Evolutionary conservation across 257 asterid genomes (phyloP).

Genomic region (Vinca minor): DNA sequence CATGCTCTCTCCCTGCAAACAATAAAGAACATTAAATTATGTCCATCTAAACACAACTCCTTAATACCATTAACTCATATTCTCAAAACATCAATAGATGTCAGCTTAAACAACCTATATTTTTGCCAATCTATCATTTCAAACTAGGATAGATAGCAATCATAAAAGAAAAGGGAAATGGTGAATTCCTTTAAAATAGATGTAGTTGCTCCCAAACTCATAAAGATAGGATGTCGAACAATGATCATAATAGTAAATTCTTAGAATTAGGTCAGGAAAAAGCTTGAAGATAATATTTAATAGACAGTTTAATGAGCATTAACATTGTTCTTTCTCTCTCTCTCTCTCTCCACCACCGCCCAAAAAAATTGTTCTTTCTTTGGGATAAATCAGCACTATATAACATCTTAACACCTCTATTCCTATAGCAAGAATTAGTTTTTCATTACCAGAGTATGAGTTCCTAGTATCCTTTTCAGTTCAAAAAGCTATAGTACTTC

Average conservation of each 20-base stretch:
- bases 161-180: not conserved
- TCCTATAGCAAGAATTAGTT: not conserved
- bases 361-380: not conserved
- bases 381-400: not conserved
- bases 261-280: not conserved
- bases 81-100: not conserved
- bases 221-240: constrained; percentile 3
- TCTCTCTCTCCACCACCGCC: no score
- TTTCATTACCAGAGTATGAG: not conserved
- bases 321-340: not conserved
- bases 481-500: not conserved
- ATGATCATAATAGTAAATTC: not conserved
- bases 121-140: not conserved
- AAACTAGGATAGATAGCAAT: not conserved
- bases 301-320: not conserved
- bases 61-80: not conserved
- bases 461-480: not conserved
- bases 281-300: not conserved
- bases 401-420: not conserved
- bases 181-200: not conserved
- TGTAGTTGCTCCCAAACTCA: not conserved
- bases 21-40: constrained; percentile 6
- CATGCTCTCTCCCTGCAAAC: constrained; percentile 70
- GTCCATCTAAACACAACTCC: not conserved
- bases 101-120: not conserved